These are phyloP conservation scores for Eucalyptus pauciflora DNA, from an alignment of 345 rosid species.

Conservation along the genomic window DNA sequence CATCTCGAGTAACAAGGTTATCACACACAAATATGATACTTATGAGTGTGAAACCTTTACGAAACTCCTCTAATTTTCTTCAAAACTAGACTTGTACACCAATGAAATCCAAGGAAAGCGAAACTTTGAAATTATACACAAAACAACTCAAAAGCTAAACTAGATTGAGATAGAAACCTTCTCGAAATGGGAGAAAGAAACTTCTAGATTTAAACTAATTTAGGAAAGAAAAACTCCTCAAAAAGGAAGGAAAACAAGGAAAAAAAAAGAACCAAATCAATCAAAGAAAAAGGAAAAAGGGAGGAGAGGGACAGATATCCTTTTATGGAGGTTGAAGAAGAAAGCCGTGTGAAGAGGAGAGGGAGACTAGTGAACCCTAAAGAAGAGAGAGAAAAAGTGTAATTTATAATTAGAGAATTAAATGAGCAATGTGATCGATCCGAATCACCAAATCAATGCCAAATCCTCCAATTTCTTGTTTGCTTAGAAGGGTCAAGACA, in stretches of 20 bases:
- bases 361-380: neutral
- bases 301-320: fast-evolving
- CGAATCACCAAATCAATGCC: neutral
- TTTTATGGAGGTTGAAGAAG: neutral
- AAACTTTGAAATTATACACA: neutral
- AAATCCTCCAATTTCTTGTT: neutral
- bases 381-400: fast-evolving
- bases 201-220: neutral
- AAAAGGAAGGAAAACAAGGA: too few species aligned
- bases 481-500: neutral
- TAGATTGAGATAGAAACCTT: neutral
- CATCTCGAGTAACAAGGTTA: fast-evolving
- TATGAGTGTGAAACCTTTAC: too few species aligned
- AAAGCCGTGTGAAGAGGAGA: neutral
- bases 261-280: neutral
- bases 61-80: neutral
- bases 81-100: neutral
- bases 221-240: too few species aligned
- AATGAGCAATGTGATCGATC: neutral
- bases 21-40: fast-evolving
- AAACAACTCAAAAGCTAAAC: too few species aligned
- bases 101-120: fast-evolving
- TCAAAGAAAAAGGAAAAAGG: neutral
- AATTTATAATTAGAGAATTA: too few species aligned
- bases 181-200: neutral